These are phyloP conservation scores for Nemania sp. DNA, from an alignment of 2,329 filamentous ascomycete genomes.

Conservation along the genomic window DNA sequence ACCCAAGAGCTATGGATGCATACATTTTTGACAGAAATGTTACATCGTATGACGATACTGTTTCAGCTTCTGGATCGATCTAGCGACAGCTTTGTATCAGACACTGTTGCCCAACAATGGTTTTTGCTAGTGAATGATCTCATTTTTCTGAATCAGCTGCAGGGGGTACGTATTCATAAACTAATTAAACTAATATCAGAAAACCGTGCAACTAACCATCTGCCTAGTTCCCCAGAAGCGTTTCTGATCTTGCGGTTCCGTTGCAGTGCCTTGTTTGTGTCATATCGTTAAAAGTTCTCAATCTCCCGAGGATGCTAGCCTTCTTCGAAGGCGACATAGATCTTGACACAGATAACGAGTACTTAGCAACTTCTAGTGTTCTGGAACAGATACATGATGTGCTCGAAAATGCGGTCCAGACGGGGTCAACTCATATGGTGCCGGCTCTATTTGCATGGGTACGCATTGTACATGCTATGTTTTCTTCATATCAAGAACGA, in stretches of 20 bases:
- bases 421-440: conserved; percentile 71
- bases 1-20: conserved; percentile 47
- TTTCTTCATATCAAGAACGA: conserved; percentile 70
- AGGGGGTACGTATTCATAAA: conserved; percentile 58
- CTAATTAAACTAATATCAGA: not conserved
- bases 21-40: conserved; percentile 69
- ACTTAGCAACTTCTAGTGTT: conserved; percentile 76
- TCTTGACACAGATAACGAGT: conserved; percentile 61
- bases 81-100: conserved; percentile 65
- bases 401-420: conserved; percentile 70
- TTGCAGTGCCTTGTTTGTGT: conserved; percentile 77
- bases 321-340: conserved; percentile 65
- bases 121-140: conserved; percentile 77
- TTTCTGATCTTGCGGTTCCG: conserved; percentile 66
- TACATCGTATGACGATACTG: conserved; percentile 79
- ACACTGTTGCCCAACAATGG: conserved; percentile 74
- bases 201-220: conserved; percentile 56
- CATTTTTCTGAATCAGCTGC: conserved; percentile 75
- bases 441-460: conserved; percentile 87
- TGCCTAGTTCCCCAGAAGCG: conserved; percentile 39
- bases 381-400: conserved; percentile 79
- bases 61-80: conserved; percentile 76
- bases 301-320: conserved; percentile 68
- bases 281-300: conserved; percentile 79
- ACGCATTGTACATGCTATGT: conserved; percentile 77